Evolutionary conservation across 75 land plant species (phyloP), one percentile per base, ranked within the genome.

Genomic region (Cunninghamia lanceolata): DNA sequence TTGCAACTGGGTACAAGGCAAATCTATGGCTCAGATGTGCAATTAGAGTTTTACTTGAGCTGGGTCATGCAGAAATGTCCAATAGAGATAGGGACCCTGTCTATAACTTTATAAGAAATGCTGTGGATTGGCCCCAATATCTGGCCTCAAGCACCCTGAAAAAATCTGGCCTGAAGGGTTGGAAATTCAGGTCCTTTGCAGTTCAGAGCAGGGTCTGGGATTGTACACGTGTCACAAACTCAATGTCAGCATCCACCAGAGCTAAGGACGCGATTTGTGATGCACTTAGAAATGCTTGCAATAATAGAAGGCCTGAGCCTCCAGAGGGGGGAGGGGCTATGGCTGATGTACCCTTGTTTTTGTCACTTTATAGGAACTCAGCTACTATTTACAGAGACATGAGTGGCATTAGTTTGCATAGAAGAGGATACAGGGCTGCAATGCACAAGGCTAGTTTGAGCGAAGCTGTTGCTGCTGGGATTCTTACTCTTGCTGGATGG

Each of bases 181-280:
- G 77, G 85, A 83, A 15, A 46, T 89, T 90, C 85, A 85, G 90
- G 73, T 86, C 91, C 28, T 91, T 91, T 80, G 70, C 91, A 30
- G 89, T 91, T 43, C 89, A 91, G 46, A 87, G 87, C 66, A 83
- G 91, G 46, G 89, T 91, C 2, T 89, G 84, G 86, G 87, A 87
- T 82, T 91, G 92, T 59, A 45, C 82, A 0, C 85, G 54, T 25
- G 89, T 91, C 39, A 83, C 92, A 46, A 91, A 85, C 74, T 85
- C 92, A 34, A 82, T 82, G 84, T 85, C 85, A 35, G 91, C 92
- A 76, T 87, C 91, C 36, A 83, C 63, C 52, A 82, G 92, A 80
- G 89, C 92, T 56, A 91, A 91, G 77, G 92, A 91, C 66, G 92
- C 92, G 16, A 91, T 91, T 78, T 91, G 92, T 70, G 92, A 91